Evolutionary conservation across 495 filamentous ascomycete species (phyloP), one percentile per base, ranked within the genome.

Genomic region (Hypomontagnella monticulosa): DNA sequence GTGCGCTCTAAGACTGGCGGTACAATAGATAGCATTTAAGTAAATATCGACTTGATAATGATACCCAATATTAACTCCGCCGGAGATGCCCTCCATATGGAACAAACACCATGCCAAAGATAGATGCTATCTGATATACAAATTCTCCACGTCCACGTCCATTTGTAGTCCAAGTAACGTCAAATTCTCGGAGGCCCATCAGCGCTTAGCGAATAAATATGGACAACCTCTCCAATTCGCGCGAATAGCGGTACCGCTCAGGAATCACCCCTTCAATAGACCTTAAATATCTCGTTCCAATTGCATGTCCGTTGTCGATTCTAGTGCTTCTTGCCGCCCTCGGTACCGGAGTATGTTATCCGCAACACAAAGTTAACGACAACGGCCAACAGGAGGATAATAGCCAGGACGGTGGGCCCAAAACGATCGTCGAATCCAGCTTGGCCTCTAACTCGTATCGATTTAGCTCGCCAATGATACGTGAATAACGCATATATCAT

Each of bases 401-500:
- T 81, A 30, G 94, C 90, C 73, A 99, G 74, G 33, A 98, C 85
- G 1, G 93, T 96, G 7, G 95, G 95, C 4, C 95, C 95, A 65
- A 94, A 92, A 16, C 93, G 85, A 80, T 99, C 95, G 69, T 99
- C 96, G 74, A 98, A 97, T 19, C 94, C 95, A 9, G 91, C 93
- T 79, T 97, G 93, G 7, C 96, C 96, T 32, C 94, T 82, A 79
- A 89, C 83, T 54, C 95, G 82, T 70, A 99, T 99, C 71, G 90
- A 94, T 73, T 91, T 93, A 6, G 96, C 95, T 38, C 95, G 81
- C 95, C 95, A 99, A 73, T 98, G 96, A 78, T 95, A 99, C 11
- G 95, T 97, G 46, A 91, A 85, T 7, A 98, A 82, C 23, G 95
- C 95, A 71, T 99, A 99, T 47, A 96, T 80, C 94, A 98, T 97